Evolutionary conservation across 495 filamentous ascomycete species (phyloP).

Genomic region (Daldinia decipiens): DNA sequence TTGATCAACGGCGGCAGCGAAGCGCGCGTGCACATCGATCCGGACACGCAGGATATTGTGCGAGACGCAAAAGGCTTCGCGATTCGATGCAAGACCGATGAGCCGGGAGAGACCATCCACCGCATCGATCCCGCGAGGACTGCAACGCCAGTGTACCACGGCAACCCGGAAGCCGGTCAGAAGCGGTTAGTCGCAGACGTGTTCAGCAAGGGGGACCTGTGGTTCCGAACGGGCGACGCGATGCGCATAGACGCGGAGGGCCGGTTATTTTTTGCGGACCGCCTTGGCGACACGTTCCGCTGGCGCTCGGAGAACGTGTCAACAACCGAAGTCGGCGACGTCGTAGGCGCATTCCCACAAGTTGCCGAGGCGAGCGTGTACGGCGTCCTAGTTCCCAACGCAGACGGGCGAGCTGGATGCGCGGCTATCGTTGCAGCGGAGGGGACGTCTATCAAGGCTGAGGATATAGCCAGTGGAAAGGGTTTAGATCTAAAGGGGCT

Average conservation of each 20-base stretch:
- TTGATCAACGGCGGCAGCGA: conserved; percentile 59
- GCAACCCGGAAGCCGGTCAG: conserved; percentile 68
- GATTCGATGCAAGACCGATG: conserved; percentile 65
- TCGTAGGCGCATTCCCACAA: conserved; percentile 70
- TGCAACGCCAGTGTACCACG: conserved; percentile 72
- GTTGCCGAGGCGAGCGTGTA: conserved; percentile 82
- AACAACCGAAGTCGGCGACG: conserved; percentile 77
- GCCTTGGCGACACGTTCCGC: conserved; percentile 80
- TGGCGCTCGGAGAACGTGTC: conserved; percentile 88
- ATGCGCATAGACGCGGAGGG: conserved; percentile 70
- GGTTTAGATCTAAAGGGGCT: conserved; percentile 35
- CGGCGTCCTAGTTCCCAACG: conserved; percentile 74
- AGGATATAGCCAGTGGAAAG: conserved; percentile 24
- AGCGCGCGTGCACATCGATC: conserved; percentile 73
- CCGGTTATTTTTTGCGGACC: conserved; percentile 80
- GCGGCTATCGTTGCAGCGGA: conserved; percentile 64
- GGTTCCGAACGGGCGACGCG: conserved; percentile 80
- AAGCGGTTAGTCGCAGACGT: conserved; percentile 76
- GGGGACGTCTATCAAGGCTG: conserved; percentile 34
- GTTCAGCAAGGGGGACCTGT: conserved; percentile 77
- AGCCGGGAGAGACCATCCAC: conserved; percentile 77
- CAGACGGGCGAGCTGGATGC: conserved; percentile 77
- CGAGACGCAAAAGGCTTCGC: conserved; percentile 72
- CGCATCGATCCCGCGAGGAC: conserved; percentile 61
- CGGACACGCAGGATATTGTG: conserved; percentile 70